A percentile compares a stretch with the other conserved stretches of the same genome.
These are phyloP conservation scores for Perkinsus olseni DNA, from an alignment of 169 alveolate genomes.

Conservation along the genomic window DNA sequence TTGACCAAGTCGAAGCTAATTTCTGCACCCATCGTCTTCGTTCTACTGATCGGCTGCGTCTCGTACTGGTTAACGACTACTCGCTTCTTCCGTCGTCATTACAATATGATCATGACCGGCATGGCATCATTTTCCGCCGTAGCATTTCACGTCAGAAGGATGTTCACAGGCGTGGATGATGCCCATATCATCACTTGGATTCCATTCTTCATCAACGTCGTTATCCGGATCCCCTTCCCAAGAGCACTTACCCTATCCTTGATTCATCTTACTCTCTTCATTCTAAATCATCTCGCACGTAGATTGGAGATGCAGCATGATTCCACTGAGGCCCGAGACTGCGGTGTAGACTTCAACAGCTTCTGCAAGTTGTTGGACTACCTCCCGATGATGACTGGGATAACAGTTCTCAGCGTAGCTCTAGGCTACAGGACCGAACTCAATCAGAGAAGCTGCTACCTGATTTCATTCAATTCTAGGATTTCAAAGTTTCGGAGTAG, in stretches of 20 bases:
- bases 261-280: background rate
- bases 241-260: background rate
- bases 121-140: no score
- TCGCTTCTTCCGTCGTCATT: no score
- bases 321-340: background rate
- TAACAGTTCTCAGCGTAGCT: slow-evolving; percentile 57
- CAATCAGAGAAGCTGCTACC: slow-evolving; percentile 58
- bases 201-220: background rate
- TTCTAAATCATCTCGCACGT: background rate
- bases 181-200: background rate
- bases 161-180: background rate
- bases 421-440: slow-evolving; percentile 73
- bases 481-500: slow-evolving; percentile 58
- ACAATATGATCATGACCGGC: no score
- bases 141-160: background rate
- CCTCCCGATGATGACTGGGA: slow-evolving; percentile 59
- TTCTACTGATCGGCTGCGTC: no score
- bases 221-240: background rate
- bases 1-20: no score
- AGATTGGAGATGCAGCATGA: background rate
- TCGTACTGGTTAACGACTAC: no score
- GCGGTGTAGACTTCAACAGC: background rate
- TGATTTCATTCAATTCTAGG: slow-evolving; percentile 50
- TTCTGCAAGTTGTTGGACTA: slow-evolving; percentile 9
- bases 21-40: no score